Base-by-base conservation (phyloP, 345 rosid genomes). In the Dipteronia sinensis region DNA sequence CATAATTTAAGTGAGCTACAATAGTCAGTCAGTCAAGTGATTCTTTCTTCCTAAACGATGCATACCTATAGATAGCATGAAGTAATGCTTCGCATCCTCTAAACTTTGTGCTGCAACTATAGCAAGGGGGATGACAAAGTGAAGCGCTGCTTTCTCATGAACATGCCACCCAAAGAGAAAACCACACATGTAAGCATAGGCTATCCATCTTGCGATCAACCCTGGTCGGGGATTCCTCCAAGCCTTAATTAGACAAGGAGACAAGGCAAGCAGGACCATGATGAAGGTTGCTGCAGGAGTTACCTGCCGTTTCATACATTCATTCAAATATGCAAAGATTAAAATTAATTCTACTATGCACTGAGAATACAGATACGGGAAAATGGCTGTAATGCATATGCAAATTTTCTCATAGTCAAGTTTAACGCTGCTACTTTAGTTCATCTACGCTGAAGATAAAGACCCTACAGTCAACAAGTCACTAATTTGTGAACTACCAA, bases 141-240 rank as follows among this genome's bases (percentile, higher is more conserved):
- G 98, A 73, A 96, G 95, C 4, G 98, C 91, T 46, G 98, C 99
- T 84, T 96, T 96, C 82, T 96, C 99, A 62, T 96, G 99, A 56
- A 96, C 97, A 83, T 96, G 99, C 99, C 99, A 96, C 77, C 99
- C 99, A 74, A 92, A 92, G 20, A 96, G 73, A 81, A 92, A 96
- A 10, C 98, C 97, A 22, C 99, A 92, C 0, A 93, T 91, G 76
- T 93, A 94, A 56, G 97, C 92, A 85, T 92, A 94, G 38, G 92
- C 84, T 77, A 96, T 81, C 93, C 92, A 92, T 84, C 98, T 90
- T 71, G 92, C 87, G 46, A 88, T 47, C 53, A 67, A 42, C 22
- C 76, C 29, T 16, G 94, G 92, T 27, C 71, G 88, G 22, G 98
- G 93, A 85, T 88, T 84, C 79, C 73, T 84, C 97, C 97, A 96